A percentile compares a stretch with the other conserved stretches of the same genome.
Evolutionary conservation across 176 grass and related monocot genomes (phyloP).

Genomic region (Pharus latifolius): DNA sequence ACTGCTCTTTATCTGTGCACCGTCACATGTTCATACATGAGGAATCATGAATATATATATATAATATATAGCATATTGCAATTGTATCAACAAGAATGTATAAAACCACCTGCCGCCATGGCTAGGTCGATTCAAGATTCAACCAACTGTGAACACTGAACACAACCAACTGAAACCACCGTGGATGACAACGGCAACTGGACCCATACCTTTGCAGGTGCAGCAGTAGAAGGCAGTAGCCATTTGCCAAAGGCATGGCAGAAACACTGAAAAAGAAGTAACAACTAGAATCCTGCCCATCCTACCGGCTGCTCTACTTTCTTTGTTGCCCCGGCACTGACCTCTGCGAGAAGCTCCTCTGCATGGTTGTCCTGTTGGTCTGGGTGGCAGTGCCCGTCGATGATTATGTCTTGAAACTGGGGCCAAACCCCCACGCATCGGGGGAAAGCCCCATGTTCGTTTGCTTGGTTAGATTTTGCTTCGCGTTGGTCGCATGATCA

Average conservation of each 20-base stretch:
- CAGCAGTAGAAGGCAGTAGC: background rate
- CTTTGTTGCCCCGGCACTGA: slow-evolving; percentile 6
- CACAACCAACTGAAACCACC: background rate
- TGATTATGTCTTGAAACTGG: slow-evolving; percentile 28
- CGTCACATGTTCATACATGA: too few species aligned
- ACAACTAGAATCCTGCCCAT: slow-evolving; percentile 66
- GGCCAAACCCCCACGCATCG: slow-evolving; percentile 33
- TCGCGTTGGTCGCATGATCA: slow-evolving; percentile 24
- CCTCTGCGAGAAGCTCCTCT: slow-evolving; percentile 47
- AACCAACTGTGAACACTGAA: slow-evolving; percentile 16
- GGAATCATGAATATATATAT: too few species aligned
- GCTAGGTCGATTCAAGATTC: too few species aligned
- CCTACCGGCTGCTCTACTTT: slow-evolving; percentile 55
- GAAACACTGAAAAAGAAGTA: background rate
- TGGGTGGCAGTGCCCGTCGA: slow-evolving; percentile 11
- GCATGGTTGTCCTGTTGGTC: background rate
- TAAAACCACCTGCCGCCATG: too few species aligned
- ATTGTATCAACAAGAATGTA: too few species aligned
- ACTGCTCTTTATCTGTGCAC: too few species aligned
- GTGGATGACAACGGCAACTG: background rate
- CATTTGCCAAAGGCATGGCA: too few species aligned
- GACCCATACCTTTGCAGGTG: background rate
- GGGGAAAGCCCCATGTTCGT: background rate
- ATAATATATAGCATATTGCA: too few species aligned
- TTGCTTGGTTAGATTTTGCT: slow-evolving; percentile 20